Percentiles rank a stretch among this genome's conserved stretches.
Evolutionary conservation across 2,329 filamentous ascomycete genomes (phyloP).

Genomic region (Ambrosiella beaveri): DNA sequence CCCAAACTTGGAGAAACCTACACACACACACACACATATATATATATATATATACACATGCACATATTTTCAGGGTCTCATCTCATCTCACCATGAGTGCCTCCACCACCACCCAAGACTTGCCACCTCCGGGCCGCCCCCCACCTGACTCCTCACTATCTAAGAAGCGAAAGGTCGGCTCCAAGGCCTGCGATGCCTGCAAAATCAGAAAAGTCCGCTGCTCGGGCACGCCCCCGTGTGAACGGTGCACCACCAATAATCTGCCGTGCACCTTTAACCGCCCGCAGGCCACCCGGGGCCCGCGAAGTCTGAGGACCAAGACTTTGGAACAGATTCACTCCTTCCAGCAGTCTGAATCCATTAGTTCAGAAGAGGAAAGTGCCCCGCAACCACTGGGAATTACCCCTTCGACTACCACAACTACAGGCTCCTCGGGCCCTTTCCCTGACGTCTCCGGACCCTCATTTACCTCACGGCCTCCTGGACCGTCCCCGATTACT

Average conservation of each 20-base stretch:
- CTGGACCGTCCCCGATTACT: neutral
- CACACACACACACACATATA: too few species aligned
- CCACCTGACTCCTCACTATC: neutral
- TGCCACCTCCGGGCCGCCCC: neutral
- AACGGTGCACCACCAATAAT: constrained; percentile 26
- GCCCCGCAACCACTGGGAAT: too few species aligned
- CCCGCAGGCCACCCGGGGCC: constrained; percentile 27
- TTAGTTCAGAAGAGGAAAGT: neutral
- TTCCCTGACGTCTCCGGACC: too few species aligned
- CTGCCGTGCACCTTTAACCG: constrained; percentile 34
- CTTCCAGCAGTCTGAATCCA: neutral
- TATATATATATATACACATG: too few species aligned
- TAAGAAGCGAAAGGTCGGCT: constrained; percentile 11
- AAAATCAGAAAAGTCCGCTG: constrained; percentile 36
- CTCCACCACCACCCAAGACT: neutral
- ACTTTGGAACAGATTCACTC: constrained; percentile 26
- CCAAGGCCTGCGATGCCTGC: constrained; percentile 31
- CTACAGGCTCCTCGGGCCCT: neutral
- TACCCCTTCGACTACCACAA: too few species aligned
- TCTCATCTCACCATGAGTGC: neutral
- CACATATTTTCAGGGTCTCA: neutral
- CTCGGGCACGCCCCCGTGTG: constrained; percentile 29
- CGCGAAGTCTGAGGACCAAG: constrained; percentile 27
- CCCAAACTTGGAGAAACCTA: neutral
- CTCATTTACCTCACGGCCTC: neutral